Evolutionary conservation across 345 rosid genomes (phyloP).

Genomic region (Hypericum perforatum): DNA sequence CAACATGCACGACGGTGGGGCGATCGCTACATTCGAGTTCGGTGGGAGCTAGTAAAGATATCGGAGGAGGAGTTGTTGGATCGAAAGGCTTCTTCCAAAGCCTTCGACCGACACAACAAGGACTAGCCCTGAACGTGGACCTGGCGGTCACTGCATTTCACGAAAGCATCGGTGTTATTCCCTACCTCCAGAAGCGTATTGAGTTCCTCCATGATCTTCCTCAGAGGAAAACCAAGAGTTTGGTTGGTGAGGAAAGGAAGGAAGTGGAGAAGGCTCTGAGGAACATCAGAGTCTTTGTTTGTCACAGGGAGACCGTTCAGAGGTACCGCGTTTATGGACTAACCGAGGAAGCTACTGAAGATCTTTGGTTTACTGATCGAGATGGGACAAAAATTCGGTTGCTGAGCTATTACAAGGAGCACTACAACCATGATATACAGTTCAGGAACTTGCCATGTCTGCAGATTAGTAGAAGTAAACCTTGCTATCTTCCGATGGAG

Average conservation of each 20-base stretch:
- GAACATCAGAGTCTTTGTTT: constrained; percentile 80
- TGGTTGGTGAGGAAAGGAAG: constrained; percentile 60
- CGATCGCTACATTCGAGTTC: constrained; percentile 75
- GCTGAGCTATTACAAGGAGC: constrained; percentile 77
- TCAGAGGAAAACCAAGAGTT: constrained; percentile 51
- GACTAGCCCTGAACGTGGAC: constrained; percentile 83
- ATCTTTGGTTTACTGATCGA: constrained; percentile 68
- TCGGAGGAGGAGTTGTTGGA: constrained; percentile 93
- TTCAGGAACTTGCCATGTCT: constrained; percentile 80
- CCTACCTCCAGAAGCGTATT: constrained; percentile 76
- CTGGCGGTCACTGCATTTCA: constrained; percentile 84
- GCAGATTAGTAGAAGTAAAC: constrained; percentile 81
- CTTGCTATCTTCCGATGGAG: constrained; percentile 97
- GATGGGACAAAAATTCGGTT: constrained; percentile 70
- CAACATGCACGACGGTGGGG: constrained; percentile 63
- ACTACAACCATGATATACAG: constrained; percentile 64
- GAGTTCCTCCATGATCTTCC: constrained; percentile 73
- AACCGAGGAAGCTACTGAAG: constrained; percentile 66
- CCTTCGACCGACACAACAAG: constrained; percentile 88
- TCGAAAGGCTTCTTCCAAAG: constrained; percentile 94
- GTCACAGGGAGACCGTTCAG: constrained; percentile 91
- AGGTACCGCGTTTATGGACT: constrained; percentile 72
- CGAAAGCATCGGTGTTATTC: constrained; percentile 82
- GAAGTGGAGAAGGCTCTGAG: constrained; percentile 79
- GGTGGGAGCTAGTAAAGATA: constrained; percentile 65